Conservation (phyloP, 306 rosid genomes). For the Vicia villosa region DNA sequence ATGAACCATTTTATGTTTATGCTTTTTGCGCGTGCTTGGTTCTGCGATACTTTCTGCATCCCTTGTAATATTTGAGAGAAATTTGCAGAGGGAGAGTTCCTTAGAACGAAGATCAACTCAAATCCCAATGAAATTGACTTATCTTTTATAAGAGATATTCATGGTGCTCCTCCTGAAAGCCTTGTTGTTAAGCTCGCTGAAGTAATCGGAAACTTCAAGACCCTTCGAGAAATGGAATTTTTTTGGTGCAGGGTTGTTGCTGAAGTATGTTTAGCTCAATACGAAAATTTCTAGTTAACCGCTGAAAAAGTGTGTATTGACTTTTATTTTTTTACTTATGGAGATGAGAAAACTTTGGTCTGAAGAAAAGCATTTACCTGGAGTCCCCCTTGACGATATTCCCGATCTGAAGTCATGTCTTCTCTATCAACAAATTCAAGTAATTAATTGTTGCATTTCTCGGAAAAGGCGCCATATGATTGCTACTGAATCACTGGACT, state of each 20-base stretch:
- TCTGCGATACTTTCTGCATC: constrained; percentile 56
- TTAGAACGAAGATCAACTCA: constrained; percentile 57
- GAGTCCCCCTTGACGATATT: constrained; percentile 76
- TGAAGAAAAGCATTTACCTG: constrained; percentile 67
- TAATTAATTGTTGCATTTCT: constrained; percentile 87
- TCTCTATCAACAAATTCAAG: constrained; percentile 82
- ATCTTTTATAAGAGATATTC: constrained; percentile 74
- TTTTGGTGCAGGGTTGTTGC: constrained; percentile 86
- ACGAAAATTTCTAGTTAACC: not conserved
- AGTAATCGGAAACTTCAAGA: constrained; percentile 81
- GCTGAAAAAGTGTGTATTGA: too few relatives aligned
- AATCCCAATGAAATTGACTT: constrained; percentile 46
- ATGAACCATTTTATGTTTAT: constrained; percentile 7
- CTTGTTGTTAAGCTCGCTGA: constrained; percentile 87
- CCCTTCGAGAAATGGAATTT: constrained; percentile 67
- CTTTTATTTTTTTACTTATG: not conserved
- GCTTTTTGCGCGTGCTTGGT: constrained; percentile 26
- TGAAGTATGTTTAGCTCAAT: constrained; percentile 65
- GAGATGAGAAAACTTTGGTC: constrained; percentile 87
- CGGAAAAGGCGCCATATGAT: constrained; percentile 71
- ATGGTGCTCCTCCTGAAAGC: constrained; percentile 93
- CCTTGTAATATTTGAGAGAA: not conserved
- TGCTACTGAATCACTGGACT: constrained; percentile 72
- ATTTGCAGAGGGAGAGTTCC: constrained; percentile 74
- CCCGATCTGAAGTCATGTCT: constrained; percentile 91